These are phyloP conservation scores for Hemisphaericaspora nanyangensis DNA, from an alignment of 805 yeast genomes.

Conservation along the genomic window DNA sequence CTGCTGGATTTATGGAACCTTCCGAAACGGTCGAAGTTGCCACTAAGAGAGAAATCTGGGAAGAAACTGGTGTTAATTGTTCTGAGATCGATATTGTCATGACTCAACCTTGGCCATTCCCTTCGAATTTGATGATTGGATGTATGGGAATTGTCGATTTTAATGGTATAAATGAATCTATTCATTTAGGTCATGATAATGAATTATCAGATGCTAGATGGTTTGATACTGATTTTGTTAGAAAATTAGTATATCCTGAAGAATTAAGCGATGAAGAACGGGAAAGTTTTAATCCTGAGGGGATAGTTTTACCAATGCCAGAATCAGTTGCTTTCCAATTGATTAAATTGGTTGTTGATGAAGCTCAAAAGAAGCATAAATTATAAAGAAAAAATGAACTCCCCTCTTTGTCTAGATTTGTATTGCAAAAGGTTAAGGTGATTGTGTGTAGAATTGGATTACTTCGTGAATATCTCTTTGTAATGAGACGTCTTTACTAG, in stretches of 20 bases:
- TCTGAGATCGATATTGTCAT: slow-evolving; percentile 54
- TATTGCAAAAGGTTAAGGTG: no score
- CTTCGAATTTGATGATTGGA: slow-evolving; percentile 90
- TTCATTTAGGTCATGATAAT: slow-evolving; percentile 76
- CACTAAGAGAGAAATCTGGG: slow-evolving; percentile 87
- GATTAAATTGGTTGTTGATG: slow-evolving; percentile 39
- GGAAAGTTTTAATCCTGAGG: slow-evolving; percentile 28
- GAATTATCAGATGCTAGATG: slow-evolving; percentile 85
- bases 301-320: slow-evolving; percentile 39
- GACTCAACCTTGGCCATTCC: slow-evolving; percentile 98
- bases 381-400: slow-evolving; percentile 4
- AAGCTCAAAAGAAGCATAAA: slow-evolving; percentile 9
- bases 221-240: slow-evolving; percentile 60
- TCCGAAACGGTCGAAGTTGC: slow-evolving; percentile 89
- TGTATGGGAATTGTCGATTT: slow-evolving; percentile 77
- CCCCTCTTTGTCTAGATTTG: no score
- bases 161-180: slow-evolving; percentile 58
- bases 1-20: slow-evolving; percentile 96
- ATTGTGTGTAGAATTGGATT: no score
- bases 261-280: slow-evolving; percentile 12
- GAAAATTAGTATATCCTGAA: slow-evolving; percentile 30
- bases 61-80: slow-evolving; percentile 83
- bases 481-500: no score
- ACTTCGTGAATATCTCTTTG: no score
- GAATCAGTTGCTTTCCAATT: slow-evolving; percentile 43